phyloP scores from a whole-genome alignment of 2,329 filamentous ascomycete species.

The Periconia sp. region DNA sequence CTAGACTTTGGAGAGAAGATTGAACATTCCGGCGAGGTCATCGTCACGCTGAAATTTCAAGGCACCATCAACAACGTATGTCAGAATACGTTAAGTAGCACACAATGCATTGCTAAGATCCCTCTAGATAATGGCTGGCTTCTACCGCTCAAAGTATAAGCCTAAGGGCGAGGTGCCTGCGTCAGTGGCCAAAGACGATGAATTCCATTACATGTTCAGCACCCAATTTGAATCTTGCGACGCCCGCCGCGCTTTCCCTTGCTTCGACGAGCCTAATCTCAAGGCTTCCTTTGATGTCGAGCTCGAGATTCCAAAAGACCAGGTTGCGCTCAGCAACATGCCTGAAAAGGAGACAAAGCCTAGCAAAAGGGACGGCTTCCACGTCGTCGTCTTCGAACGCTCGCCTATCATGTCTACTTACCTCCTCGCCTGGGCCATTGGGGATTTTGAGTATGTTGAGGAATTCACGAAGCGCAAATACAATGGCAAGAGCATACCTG shows the following conservation, averaged over 20 bases:
- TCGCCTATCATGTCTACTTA: constrained; percentile 97
- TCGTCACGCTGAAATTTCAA: constrained; percentile 74
- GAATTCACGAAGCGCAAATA: constrained; percentile 88
- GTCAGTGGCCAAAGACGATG: constrained; percentile 76
- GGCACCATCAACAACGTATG: constrained; percentile 81
- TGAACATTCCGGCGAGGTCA: constrained; percentile 68
- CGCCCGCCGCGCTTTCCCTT: constrained; percentile 92
- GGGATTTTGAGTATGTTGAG: constrained; percentile 97
- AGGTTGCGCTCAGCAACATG: constrained; percentile 95
- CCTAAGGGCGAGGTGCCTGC: constrained; percentile 72
- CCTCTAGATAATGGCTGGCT: constrained; percentile 74
- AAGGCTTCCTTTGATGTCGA: constrained; percentile 96
- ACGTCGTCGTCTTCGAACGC: constrained; percentile 88
- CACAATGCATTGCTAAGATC: constrained; percentile 3
- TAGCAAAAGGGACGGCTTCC: constrained; percentile 71
- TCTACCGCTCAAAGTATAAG: constrained; percentile 95
- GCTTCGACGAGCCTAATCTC: constrained; percentile 96
- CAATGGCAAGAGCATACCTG: constrained; percentile 87
- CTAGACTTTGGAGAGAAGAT: constrained; percentile 78
- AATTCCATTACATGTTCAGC: constrained; percentile 75
- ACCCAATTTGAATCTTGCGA: constrained; percentile 98
- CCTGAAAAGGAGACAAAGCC: constrained; percentile 78
- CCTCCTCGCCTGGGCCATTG: constrained; percentile 91
- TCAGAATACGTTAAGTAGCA: not conserved
- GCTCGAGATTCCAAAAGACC: constrained; percentile 87